Conservation (phyloP, 306 rosid genomes). For the Aeschynomene evenia region DNA sequence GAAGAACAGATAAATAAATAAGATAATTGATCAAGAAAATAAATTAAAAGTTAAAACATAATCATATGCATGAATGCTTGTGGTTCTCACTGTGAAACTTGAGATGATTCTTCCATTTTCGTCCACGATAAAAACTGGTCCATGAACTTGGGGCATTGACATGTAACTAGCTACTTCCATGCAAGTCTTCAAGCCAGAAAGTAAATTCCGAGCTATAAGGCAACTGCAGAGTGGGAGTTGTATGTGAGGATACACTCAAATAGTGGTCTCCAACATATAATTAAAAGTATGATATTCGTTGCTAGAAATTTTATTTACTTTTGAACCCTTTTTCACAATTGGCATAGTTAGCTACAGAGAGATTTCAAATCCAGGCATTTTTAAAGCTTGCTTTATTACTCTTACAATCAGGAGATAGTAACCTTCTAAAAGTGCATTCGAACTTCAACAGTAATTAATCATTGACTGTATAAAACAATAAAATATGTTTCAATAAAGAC, state of each 20-base stretch:
- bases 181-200: constrained; percentile 86
- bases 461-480: not conserved
- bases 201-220: constrained; percentile 76
- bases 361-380: not conserved
- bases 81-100: constrained; percentile 47
- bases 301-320: not conserved
- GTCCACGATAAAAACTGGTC: constrained; percentile 42
- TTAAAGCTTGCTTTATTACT: not conserved
- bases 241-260: constrained; percentile 20
- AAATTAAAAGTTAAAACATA: not conserved
- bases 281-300: not conserved
- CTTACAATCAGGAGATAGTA: not conserved
- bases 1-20: not conserved
- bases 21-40: not conserved
- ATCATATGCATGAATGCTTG: not conserved
- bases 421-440: not conserved
- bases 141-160: constrained; percentile 46
- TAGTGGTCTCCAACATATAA: not conserved
- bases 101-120: constrained; percentile 46
- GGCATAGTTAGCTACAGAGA: not conserved
- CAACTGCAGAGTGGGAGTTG: constrained; percentile 58
- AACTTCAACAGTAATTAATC: not conserved
- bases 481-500: not conserved
- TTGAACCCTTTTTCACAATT: not conserved
- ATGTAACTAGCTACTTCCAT: constrained; percentile 70